phyloP scores from a whole-genome alignment of 352 stramenopile species.

The Proteromonas lacertae region DNA sequence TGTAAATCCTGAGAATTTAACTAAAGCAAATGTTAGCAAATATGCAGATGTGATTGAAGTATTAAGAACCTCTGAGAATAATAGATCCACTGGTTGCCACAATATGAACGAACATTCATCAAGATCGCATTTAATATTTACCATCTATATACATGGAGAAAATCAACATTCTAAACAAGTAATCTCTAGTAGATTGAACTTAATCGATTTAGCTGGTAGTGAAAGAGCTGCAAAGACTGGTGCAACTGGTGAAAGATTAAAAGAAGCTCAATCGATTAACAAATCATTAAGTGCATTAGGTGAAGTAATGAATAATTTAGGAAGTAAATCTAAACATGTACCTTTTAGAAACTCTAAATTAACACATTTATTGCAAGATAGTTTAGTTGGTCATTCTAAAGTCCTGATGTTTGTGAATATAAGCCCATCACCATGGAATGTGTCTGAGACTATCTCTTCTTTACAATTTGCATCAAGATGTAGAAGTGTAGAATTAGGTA shows the following conservation, averaged over 20 bases:
- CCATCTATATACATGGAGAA: not conserved
- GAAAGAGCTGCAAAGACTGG: conserved; percentile 49
- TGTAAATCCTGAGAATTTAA: not conserved
- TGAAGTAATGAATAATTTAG: conserved; percentile 19
- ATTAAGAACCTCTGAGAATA: not conserved
- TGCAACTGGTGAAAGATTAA: conserved; percentile 33
- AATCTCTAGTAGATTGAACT: conserved; percentile 9
- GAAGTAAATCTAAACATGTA: conserved; percentile 5
- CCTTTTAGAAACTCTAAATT: conserved; percentile 10
- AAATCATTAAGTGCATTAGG: conserved; percentile 24
- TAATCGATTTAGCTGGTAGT: conserved; percentile 16
- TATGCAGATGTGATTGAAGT: not conserved
- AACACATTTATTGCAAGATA: conserved; percentile 40
- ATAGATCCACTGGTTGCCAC: not conserved
- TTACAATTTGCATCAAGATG: conserved; percentile 51
- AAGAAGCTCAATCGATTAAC: conserved; percentile 66
- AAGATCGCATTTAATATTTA: not conserved
- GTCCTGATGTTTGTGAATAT: conserved; percentile 28
- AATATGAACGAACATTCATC: not conserved
- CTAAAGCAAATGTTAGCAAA: not conserved
- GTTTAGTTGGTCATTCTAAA: too few relatives aligned
- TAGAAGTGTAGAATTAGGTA: conserved; percentile 35
- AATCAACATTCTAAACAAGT: too few relatives aligned
- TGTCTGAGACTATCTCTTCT: conserved; percentile 41
- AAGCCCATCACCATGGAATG: conserved; percentile 38